phyloP scores from a whole-genome alignment of 257 asterid genomes.

The Fraxinus cuspidata region DNA sequence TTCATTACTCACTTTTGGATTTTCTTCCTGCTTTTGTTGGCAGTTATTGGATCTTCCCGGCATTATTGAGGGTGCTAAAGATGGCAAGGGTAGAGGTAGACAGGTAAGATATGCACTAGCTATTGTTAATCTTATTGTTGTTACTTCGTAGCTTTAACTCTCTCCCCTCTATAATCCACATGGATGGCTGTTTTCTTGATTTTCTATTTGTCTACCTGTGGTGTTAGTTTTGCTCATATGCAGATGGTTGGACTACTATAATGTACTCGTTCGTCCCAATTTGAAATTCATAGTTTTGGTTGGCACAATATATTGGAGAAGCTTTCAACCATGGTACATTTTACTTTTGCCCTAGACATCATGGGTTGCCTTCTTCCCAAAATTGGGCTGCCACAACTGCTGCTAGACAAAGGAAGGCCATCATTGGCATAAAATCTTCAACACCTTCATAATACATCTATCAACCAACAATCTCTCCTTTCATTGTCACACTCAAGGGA shows the following conservation, averaged over 20 bases:
- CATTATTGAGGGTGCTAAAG: constrained; percentile 99
- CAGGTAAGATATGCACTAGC: constrained; percentile 58
- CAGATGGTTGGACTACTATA: background rate
- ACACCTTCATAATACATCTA: background rate
- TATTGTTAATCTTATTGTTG: background rate
- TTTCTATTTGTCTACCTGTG: background rate
- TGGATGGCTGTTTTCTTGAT: background rate
- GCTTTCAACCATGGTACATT: background rate
- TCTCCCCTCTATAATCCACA: background rate
- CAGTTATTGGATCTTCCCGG: constrained; percentile 99
- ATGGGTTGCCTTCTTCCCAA: background rate
- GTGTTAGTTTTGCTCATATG: background rate
- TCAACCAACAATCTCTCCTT: background rate
- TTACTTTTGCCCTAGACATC: background rate
- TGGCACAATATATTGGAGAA: background rate
- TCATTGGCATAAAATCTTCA: background rate
- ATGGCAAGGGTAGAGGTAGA: constrained; percentile 99
- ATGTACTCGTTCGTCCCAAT: background rate
- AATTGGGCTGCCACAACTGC: background rate
- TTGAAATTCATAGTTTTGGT: background rate
- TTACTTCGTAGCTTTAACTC: background rate
- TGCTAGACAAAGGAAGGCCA: background rate
- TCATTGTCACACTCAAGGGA: background rate
- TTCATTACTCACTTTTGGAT: constrained; percentile 6
- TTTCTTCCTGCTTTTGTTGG: constrained; percentile 27